Conservation (phyloP, 208 protist species). For the Porcisia hertigi region DNA sequence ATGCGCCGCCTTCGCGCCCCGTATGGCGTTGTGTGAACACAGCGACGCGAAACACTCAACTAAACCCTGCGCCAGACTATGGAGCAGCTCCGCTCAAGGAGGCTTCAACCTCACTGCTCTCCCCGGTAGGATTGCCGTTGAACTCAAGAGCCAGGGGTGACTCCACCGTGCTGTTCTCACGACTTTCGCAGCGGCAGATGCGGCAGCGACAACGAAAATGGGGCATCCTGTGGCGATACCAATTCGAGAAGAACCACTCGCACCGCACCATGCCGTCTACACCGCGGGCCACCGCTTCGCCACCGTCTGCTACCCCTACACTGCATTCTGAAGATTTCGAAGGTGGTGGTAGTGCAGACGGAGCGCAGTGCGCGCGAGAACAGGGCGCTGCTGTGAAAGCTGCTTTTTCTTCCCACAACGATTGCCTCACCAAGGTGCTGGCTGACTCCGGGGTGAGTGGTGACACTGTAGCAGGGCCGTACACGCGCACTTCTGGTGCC, state of each 20-base stretch:
- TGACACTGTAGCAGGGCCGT: background rate
- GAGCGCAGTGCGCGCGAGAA: background rate
- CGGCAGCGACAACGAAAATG: slow-evolving; percentile 49
- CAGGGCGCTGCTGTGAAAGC: background rate
- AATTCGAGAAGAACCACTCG: background rate
- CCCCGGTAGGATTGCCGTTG: background rate
- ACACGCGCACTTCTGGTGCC: background rate
- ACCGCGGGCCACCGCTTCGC: background rate
- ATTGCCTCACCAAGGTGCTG: background rate
- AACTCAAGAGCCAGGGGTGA: background rate
- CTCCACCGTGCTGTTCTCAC: background rate
- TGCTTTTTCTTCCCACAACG: background rate
- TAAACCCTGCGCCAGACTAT: background rate
- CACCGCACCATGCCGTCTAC: background rate
- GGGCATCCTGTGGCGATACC: slow-evolving; percentile 57
- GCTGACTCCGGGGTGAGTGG: background rate
- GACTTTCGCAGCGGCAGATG: slow-evolving; percentile 36
- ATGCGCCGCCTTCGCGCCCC: background rate
- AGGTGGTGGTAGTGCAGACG: background rate
- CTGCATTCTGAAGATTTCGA: background rate
- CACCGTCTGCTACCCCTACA: background rate
- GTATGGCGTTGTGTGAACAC: background rate
- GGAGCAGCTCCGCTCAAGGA: background rate
- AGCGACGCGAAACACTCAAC: too few species aligned
- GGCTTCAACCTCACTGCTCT: background rate